Base-by-base conservation (phyloP, 1,139 yeast genomes). In the Candida mesenterica region DNA sequence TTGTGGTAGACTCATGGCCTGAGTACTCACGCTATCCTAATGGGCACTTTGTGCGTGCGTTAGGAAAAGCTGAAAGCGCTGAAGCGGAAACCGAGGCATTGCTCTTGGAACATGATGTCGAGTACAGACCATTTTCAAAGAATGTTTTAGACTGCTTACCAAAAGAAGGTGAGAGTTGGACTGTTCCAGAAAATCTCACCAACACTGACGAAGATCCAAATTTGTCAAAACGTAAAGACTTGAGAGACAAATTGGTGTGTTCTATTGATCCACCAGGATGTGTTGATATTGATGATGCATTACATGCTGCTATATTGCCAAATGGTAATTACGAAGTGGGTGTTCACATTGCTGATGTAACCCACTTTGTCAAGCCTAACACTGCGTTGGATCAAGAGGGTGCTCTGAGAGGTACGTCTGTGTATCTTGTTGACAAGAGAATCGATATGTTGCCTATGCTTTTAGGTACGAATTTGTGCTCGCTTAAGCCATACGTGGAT, bases 221-320 rank as follows among this genome's bases (percentile, higher is more conserved):
- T 44, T 62, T 85, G 48, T 67, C 71, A 23, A 77, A 80, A 47
- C 79, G 99, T 58, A 75, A 68, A 38, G 99, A 94, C 61, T 70
- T 90, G 42, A 77, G 98, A 54, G 94, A 92, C 50, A 79, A 88
- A 49, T 68, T 88, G 31, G 89, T 94, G 28, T 94, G 99, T 59
- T 85, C 96, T 26, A 94, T 94, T 47, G 99, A 94, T 71, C 99
- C 99, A 10, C 97, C 97, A 2, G 83, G 85, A 30, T 92, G 98
- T 79, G 97, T 90, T 47, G 99, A 94, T 76, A 94, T 94, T 50
- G 99, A 94, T 68, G 99, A 94, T 67, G 98, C 99, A 1, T 68
- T 94, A 38, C 98, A 94, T 57, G 97, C 98, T 0, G 69, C 74
- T 46, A 57, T 61, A 38, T 72, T 94, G 32, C 90, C 96, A 2